phyloP scores from a whole-genome alignment of 257 asterid species.

The Gardenia jasminoides region DNA sequence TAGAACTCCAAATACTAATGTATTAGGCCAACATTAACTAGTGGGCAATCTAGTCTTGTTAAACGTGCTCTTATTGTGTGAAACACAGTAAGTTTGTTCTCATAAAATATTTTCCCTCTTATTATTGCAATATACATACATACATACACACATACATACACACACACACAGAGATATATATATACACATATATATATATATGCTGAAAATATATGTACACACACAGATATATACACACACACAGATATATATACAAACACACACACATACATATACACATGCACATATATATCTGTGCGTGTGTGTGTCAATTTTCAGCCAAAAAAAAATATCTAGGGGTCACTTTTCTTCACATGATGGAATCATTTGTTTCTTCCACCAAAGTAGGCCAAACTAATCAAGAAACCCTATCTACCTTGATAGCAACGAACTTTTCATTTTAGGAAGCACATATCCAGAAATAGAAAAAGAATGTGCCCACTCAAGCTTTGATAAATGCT shows the following conservation, averaged over 20 bases:
- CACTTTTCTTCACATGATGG: not conserved
- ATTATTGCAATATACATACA: not conserved
- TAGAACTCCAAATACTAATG: not conserved
- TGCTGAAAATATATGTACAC: too few relatives aligned
- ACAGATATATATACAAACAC: too few relatives aligned
- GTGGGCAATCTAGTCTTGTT: too few relatives aligned
- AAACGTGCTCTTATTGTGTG: not conserved
- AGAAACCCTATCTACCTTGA: not conserved
- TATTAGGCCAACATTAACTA: not conserved
- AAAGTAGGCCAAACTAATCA: conserved; percentile 1
- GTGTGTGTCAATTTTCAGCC: too few relatives aligned
- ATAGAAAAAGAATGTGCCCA: not conserved
- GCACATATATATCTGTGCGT: too few relatives aligned
- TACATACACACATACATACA: too few relatives aligned
- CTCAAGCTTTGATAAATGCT: not conserved
- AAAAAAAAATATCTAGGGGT: not conserved
- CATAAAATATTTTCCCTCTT: not conserved
- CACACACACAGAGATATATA: too few relatives aligned
- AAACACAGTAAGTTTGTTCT: not conserved
- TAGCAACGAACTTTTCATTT: not conserved
- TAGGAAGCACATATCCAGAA: not conserved
- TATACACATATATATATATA: too few relatives aligned
- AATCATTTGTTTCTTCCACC: conserved; percentile 6
- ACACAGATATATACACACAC: too few relatives aligned
- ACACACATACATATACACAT: too few relatives aligned